A percentile compares a stretch with the other conserved stretches of the same genome.
phyloP scores from a whole-genome alignment of 345 rosid species.

The Excoecaria agallocha region DNA sequence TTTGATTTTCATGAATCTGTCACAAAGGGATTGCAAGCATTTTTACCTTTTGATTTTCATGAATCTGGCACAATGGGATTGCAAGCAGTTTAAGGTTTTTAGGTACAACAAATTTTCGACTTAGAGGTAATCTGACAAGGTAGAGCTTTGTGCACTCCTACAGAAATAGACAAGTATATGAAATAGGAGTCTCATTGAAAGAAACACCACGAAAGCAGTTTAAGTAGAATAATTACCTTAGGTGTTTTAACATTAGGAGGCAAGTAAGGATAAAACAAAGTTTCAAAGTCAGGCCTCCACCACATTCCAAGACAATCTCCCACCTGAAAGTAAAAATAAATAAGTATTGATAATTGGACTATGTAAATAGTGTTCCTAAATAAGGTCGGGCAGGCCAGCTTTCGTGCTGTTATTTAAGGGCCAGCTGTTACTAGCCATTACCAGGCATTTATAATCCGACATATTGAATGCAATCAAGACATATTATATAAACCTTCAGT shows the following conservation, averaged over 20 bases:
- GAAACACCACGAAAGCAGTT: conserved; percentile 7
- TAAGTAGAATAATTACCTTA: conserved; percentile 46
- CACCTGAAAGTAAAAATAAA: conserved; percentile 35
- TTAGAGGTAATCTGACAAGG: conserved; percentile 59
- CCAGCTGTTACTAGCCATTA: no score
- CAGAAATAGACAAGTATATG: conserved; percentile 5
- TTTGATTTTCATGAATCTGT: conserved; percentile 69
- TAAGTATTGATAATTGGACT: neutral
- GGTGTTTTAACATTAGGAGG: conserved; percentile 61
- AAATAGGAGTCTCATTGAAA: neutral
- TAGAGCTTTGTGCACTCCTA: conserved; percentile 81
- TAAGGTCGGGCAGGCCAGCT: no score
- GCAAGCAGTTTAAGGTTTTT: conserved; percentile 76
- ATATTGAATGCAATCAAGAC: no score
- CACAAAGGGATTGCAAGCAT: conserved; percentile 73
- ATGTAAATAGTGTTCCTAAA: no score
- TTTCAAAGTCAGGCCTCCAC: conserved; percentile 88
- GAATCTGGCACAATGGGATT: conserved; percentile 73
- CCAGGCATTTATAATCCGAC: no score
- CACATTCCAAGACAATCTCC: conserved; percentile 84
- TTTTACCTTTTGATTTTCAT: conserved; percentile 67
- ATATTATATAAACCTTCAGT: no score
- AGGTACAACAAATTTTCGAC: conserved; percentile 69
- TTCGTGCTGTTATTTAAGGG: no score
- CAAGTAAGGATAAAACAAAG: conserved; percentile 54